Base-by-base conservation (phyloP, 106 monocot genomes). In the Gastrodia elata region DNA sequence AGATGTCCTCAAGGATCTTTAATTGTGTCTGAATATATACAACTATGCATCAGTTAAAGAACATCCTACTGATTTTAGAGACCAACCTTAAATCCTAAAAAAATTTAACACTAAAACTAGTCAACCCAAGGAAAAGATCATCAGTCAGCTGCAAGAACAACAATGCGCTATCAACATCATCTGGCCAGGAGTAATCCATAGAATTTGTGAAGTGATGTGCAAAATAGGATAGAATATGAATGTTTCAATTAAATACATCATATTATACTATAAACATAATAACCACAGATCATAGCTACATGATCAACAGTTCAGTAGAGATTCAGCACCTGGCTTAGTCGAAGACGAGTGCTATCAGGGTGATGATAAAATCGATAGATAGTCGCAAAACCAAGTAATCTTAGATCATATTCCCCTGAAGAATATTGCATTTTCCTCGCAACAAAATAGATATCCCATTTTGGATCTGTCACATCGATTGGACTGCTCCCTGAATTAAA, bases 311-410 rank as follows among this genome's bases (percentile, higher is more conserved):
- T n/a, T 37, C 67, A 67, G 38, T 20, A 38, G 34, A 14, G 15
- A 9, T 5, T 18, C 15, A 67, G 38, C 25, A 93, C 97, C 97
- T 93, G 97, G 77, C 97, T 83, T 41, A 98, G 86, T 64, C 97
- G 80, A 61, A 93, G 80, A 24, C 97, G 90, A 38, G 75, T 73
- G 68, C 82, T 82, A 6, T 93, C 97, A 74, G 97, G 97, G 55
- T 98, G 93, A 67, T 88, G 84, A 76, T 82, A 98, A 73, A 93
- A 98, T 39, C 73, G 82, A 80, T 98, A 91, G 6, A 87, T 80
- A 65, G 93, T 80, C 36, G 93, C 70, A 83, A 98, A 98, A 64
- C 97, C 97, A 49, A 98, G 88, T 35, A 91, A 56, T 5, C 71
- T 20, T 24, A 77, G 35, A 48, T 44, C 38, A 35, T 55, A 59